These are phyloP conservation scores for Fusarium nygamai DNA, from an alignment of 2,329 filamentous ascomycete species.

Conservation along the genomic window DNA sequence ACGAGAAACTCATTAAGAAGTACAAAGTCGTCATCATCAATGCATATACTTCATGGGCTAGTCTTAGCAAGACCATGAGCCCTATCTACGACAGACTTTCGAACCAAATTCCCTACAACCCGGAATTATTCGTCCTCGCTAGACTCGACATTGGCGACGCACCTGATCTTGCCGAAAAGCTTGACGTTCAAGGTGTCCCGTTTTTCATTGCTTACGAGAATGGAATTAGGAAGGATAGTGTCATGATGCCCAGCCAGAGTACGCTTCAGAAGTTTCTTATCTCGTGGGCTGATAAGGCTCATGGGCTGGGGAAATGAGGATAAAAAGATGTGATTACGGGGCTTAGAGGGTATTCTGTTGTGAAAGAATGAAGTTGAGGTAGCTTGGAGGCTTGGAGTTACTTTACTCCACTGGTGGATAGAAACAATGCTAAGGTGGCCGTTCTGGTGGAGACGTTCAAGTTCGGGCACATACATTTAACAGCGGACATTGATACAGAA, in stretches of 20 bases:
- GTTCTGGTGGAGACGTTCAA: not conserved
- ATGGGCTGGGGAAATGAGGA: not conserved
- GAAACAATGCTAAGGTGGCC: too few relatives aligned
- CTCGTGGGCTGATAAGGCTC: not conserved
- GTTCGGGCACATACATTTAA: too few relatives aligned
- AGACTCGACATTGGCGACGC: not conserved
- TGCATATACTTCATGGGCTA: not conserved
- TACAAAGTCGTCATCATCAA: not conserved
- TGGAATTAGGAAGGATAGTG: fast-evolving
- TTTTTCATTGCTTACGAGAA: not conserved
- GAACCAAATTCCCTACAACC: not conserved
- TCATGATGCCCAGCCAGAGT: not conserved
- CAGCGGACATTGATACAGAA: too few relatives aligned
- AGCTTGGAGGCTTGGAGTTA: not conserved
- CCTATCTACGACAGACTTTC: not conserved
- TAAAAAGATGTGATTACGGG: fast-evolving
- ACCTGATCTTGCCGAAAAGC: not conserved
- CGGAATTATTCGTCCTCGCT: fast-evolving
- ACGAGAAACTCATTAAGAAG: fast-evolving
- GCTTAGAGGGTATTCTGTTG: fast-evolving
- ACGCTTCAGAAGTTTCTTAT: not conserved
- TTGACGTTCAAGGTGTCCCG: not conserved
- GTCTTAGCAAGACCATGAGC: not conserved
- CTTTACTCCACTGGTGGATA: not conserved
- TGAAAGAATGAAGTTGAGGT: not conserved